Evolutionary conservation across 2,329 filamentous ascomycete species (phyloP), one percentile per base, ranked within the genome.

Genomic region (Aspergillus aculeatinus): DNA sequence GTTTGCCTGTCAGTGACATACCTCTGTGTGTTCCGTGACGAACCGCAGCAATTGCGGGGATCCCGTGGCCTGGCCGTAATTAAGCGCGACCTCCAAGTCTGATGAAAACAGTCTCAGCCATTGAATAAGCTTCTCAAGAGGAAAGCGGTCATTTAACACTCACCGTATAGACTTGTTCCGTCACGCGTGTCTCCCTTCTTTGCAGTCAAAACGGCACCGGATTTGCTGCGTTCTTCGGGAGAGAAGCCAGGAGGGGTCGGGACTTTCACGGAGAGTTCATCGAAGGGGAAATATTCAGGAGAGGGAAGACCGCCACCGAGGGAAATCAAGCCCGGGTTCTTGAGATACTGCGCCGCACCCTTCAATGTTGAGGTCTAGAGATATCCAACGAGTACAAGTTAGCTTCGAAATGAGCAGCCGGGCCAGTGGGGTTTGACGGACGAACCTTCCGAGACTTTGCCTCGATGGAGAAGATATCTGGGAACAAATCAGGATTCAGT

Each of bases 21-120:
- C 80, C 78, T 99, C 94, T 0, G 93, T 96, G 77, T 98, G 95
- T 80, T 99, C 95, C 0, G 93, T 96, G 54, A 98, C 83, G 79
- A 90, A 98, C 61, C 95, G 88, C 63, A 97, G 80, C 75, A 99
- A 82, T 78, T 96, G 95, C 3, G 92, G 89, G 11, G 91, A 87
- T 19, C 95, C 95, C 19, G 87, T 87, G 9, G 92, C 88, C 78
- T 96, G 92, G 35, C 90, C 91, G 74, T 99, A 99, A 79, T 99
- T 98, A 74, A 97, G 87, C 1, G 90, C 90, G 63, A 96, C 91
- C 50, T 90, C 87, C 55, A 99, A 85, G 77, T 99, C 95, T 79
- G 76, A 10, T 6, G 5, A 50, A 39, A 35, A 16, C 33, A 14
- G 12, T 12, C 16, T 57, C 49, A 55, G 33, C 33, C 5, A 29